These are phyloP conservation scores for Kazachstania taianensis DNA, from an alignment of 805 yeast species.

Conservation along the genomic window DNA sequence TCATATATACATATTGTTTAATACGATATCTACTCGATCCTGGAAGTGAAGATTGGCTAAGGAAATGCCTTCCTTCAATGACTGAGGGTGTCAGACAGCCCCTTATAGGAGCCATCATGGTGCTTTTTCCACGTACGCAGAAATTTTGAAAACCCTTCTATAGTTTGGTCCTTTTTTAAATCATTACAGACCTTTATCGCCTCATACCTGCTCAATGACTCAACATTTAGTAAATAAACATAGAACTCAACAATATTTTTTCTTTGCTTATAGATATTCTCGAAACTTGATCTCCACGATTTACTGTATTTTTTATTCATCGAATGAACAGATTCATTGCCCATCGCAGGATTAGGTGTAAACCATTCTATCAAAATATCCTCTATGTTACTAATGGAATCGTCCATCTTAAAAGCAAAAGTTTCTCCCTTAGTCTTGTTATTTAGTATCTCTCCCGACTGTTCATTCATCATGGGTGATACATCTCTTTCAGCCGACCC, in stretches of 20 bases:
- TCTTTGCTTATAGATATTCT: constrained; percentile 19
- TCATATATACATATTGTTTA: too few species aligned
- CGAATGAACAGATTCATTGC: constrained; percentile 24
- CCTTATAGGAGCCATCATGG: constrained; percentile 10
- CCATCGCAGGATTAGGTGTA: constrained; percentile 23
- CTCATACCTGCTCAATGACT: constrained; percentile 14
- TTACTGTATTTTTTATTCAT: constrained; percentile 24
- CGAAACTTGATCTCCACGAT: constrained; percentile 20
- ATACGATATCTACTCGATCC: too few species aligned
- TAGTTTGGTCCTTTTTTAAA: constrained; percentile 5
- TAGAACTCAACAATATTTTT: constrained; percentile 26
- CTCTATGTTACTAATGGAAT: constrained; percentile 15
- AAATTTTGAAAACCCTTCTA: constrained; percentile 12
- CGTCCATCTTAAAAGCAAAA: constrained; percentile 16
- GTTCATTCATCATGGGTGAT: too few species aligned
- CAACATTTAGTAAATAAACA: constrained; percentile 20
- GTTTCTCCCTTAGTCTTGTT: too few species aligned
- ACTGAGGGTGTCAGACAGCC: too few species aligned
- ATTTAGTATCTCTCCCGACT: neutral
- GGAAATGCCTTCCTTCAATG: too few species aligned
- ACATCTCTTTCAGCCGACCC: too few species aligned
- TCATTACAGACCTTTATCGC: constrained; percentile 22
- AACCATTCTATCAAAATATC: constrained; percentile 27
- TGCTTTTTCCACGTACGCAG: constrained; percentile 19
- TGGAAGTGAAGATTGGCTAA: too few species aligned